Conservation (phyloP, 306 rosid species). For the Senna siamea region DNA sequence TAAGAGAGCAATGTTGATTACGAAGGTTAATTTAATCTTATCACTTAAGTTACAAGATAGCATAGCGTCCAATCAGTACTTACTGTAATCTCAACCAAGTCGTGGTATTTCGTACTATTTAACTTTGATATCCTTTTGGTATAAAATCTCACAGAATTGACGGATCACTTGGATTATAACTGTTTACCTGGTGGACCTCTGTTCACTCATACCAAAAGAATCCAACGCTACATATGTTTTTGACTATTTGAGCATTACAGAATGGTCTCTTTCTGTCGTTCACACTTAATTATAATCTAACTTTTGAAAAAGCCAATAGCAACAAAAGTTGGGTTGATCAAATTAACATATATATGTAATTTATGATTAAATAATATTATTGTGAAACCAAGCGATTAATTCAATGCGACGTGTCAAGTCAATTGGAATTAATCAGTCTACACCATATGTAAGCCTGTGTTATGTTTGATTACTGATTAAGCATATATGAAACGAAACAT, state of each 20-base stretch:
- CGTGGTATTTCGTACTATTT: background rate
- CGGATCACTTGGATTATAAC: conserved; percentile 27
- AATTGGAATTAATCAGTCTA: too few species aligned
- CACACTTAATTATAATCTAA: conserved; percentile 15
- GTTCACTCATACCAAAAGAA: conserved; percentile 19
- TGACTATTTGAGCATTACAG: conserved; percentile 18
- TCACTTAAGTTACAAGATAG: conserved; percentile 53
- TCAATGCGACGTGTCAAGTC: background rate
- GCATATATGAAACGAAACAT: too few species aligned
- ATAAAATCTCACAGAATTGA: conserved; percentile 26
- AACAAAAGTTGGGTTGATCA: background rate
- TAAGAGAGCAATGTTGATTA: conserved; percentile 31
- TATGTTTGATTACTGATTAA: background rate
- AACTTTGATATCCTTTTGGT: conserved; percentile 25
- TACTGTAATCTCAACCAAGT: conserved; percentile 30
- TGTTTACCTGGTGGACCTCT: conserved; percentile 33
- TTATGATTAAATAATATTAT: too few species aligned
- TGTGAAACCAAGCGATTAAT: background rate
- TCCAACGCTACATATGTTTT: conserved; percentile 20
- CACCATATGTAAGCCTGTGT: background rate
- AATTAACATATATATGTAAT: background rate
- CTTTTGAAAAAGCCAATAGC: background rate
- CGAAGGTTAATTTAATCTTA: conserved; percentile 52
- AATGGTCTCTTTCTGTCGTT: conserved; percentile 12
- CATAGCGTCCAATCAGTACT: conserved; percentile 24